phyloP scores from a whole-genome alignment of 305 asterid genomes.

The Nicotiana rustica region DNA sequence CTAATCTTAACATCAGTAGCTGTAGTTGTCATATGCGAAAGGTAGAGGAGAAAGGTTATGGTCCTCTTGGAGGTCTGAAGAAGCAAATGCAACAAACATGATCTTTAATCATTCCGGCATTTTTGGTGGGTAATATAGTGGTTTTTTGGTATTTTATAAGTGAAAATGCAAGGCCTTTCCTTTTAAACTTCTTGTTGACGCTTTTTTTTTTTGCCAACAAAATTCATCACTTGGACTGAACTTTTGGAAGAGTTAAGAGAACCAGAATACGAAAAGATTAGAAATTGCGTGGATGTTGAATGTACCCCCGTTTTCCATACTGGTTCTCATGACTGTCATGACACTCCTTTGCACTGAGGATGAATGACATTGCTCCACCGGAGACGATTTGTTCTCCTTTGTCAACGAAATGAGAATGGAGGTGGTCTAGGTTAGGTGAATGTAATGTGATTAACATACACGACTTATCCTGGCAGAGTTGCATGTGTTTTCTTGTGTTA shows the following conservation, averaged over 20 bases:
- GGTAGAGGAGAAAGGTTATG: constrained; percentile 52
- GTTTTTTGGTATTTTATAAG: not conserved
- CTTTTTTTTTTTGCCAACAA: not conserved
- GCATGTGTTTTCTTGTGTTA: no score
- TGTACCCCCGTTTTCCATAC: no score
- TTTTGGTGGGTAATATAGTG: not conserved
- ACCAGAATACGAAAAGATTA: no score
- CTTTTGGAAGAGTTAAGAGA: not conserved
- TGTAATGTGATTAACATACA: no score
- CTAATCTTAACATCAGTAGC: constrained; percentile 63
- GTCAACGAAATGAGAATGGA: no score
- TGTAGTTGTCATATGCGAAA: constrained; percentile 55
- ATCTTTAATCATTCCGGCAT: constrained; percentile 24
- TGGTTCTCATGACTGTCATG: no score
- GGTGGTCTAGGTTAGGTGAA: no score
- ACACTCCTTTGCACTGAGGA: no score
- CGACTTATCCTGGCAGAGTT: no score
- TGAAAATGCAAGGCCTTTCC: not conserved
- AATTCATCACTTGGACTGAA: not conserved
- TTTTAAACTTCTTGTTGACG: not conserved
- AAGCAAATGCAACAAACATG: constrained; percentile 71
- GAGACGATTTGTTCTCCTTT: no score
- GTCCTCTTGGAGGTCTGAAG: constrained; percentile 77
- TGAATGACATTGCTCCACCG: no score
- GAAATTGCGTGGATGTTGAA: not conserved